phyloP scores from a whole-genome alignment of 441 rosid species.

The Theobroma grandiflorum region DNA sequence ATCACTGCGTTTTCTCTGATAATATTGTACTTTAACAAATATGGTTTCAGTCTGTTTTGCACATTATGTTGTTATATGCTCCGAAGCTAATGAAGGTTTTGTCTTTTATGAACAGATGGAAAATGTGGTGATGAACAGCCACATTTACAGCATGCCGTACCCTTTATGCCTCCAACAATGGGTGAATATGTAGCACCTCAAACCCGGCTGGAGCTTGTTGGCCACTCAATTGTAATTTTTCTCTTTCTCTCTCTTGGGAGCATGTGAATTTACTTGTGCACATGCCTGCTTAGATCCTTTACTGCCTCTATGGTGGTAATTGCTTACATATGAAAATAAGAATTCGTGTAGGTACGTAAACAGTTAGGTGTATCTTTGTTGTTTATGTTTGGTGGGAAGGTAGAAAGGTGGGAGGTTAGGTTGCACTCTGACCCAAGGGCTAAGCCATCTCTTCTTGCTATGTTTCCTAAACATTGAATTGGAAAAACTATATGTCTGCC shows the following conservation, averaged over 20 bases:
- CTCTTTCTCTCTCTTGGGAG: conserved; percentile 23
- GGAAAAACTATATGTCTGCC: neutral
- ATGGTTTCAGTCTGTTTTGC: neutral
- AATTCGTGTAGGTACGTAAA: neutral
- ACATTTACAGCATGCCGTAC: conserved; percentile 26
- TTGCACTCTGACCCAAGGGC: neutral
- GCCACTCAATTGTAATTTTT: conserved; percentile 45
- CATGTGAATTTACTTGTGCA: neutral
- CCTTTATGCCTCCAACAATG: conserved; percentile 33
- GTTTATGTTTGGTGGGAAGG: conserved; percentile 2
- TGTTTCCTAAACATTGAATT: neutral
- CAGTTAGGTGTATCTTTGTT: conserved; percentile 1
- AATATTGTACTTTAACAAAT: neutral
- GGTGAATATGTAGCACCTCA: conserved; percentile 37
- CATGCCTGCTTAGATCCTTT: neutral
- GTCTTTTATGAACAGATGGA: conserved; percentile 37
- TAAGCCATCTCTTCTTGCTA: neutral
- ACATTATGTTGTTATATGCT: neutral
- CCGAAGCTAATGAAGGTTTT: conserved; percentile 6
- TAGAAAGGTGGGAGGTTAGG: conserved; percentile 1
- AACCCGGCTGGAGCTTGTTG: conserved; percentile 41
- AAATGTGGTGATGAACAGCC: conserved; percentile 38
- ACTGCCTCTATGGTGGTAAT: neutral
- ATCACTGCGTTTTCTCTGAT: neutral
- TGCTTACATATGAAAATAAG: neutral